Conservation (phyloP, 2,329 filamentous ascomycete genomes). For the Ophiosphaerella narmari region DNA sequence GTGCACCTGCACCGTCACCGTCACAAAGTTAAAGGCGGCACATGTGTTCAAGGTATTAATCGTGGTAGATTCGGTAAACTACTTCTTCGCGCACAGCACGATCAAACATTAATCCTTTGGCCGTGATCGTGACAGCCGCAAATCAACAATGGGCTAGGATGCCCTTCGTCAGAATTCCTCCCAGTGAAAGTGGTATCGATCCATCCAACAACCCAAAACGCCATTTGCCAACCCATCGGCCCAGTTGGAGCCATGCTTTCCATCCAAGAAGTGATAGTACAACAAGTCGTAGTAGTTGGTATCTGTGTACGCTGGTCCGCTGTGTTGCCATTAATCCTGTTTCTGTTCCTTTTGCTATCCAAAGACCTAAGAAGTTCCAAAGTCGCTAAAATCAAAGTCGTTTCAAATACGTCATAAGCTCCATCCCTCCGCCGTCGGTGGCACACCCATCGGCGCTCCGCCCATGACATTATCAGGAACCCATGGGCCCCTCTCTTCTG, state of each 20-base stretch:
- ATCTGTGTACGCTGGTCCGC: background rate
- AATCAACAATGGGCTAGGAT: too few relatives aligned
- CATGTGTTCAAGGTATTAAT: background rate
- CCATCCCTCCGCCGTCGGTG: background rate
- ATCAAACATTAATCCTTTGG: constrained; percentile 2
- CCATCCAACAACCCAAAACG: background rate
- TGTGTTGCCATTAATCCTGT: background rate
- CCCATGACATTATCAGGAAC: constrained; percentile 67
- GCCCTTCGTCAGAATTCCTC: background rate
- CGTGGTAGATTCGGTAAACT: background rate
- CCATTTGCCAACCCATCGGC: background rate
- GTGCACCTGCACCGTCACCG: too few relatives aligned
- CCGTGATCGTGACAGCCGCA: too few relatives aligned
- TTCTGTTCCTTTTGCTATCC: background rate
- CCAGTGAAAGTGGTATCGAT: constrained; percentile 7
- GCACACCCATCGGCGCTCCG: background rate
- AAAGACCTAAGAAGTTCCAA: background rate
- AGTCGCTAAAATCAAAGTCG: background rate
- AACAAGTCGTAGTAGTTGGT: background rate
- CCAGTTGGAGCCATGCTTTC: background rate
- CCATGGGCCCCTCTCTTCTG: constrained; percentile 88
- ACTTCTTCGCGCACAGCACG: constrained; percentile 3
- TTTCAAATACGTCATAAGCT: background rate
- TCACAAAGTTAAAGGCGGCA: background rate
- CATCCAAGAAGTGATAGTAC: constrained; percentile 1